These are phyloP conservation scores for Cryptosporidium parvum DNA, from an alignment of 169 alveolate species.

Conservation along the genomic window DNA sequence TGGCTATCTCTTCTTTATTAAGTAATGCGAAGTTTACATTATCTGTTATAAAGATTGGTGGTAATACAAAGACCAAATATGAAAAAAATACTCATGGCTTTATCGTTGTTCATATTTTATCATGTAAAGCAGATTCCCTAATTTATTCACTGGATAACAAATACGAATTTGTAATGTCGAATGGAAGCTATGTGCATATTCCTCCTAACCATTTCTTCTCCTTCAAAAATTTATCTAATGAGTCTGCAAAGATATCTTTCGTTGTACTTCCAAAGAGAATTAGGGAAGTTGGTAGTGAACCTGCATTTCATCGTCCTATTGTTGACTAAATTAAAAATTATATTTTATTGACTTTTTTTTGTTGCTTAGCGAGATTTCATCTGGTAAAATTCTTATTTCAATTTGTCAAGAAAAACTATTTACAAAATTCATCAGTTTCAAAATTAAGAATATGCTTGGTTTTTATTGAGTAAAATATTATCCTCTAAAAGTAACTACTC, in stretches of 20 bases:
- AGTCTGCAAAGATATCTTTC: slow-evolving; percentile 64
- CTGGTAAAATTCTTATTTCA: no score
- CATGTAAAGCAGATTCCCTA: slow-evolving; percentile 67
- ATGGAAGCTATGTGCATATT: slow-evolving; percentile 66
- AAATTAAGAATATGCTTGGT: no score
- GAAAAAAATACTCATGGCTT: slow-evolving; percentile 59
- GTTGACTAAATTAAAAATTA: neutral
- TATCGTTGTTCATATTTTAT: slow-evolving; percentile 58
- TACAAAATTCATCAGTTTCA: no score
- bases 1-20: slow-evolving; percentile 49
- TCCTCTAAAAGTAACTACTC: no score
- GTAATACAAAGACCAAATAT: slow-evolving; percentile 55
- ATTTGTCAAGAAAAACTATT: no score
- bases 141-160: slow-evolving; percentile 54
- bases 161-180: slow-evolving; percentile 64
- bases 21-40: slow-evolving; percentile 69
- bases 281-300: slow-evolving; percentile 45
- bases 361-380: no score
- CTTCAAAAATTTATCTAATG: slow-evolving; percentile 54
- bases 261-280: slow-evolving; percentile 47
- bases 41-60: slow-evolving; percentile 45
- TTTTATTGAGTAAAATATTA: no score
- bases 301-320: slow-evolving; percentile 33
- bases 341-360: no score
- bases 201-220: slow-evolving; percentile 68